Evolutionary conservation across 140 eudicot species (phyloP).

Genomic region (Ambrosia hybrid): DNA sequence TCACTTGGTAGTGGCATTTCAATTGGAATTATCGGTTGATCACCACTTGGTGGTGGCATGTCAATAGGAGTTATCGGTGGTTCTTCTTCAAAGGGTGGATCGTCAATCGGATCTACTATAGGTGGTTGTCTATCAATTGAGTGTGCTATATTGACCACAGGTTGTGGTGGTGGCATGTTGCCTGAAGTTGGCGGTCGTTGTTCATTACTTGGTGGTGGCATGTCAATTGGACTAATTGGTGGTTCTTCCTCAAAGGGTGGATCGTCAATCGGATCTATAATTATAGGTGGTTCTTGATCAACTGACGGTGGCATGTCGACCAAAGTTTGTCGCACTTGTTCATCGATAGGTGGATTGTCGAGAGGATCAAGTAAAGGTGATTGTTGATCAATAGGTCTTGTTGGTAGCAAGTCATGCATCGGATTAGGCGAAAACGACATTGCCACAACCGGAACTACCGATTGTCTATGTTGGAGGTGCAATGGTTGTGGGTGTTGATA

Average conservation of each 20-base stretch:
- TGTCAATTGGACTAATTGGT: slow-evolving; percentile 1
- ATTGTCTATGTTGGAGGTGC: neutral
- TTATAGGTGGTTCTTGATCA: slow-evolving; percentile 5
- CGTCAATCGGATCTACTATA: neutral
- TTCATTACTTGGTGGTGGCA: slow-evolving; percentile 15
- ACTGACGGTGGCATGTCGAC: neutral
- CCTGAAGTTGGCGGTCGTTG: slow-evolving; percentile 12
- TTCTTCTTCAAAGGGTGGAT: slow-evolving; percentile 12
- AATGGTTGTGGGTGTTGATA: slow-evolving; percentile 8
- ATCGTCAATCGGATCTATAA: slow-evolving; percentile 11
- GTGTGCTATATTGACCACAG: neutral
- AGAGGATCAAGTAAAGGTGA: slow-evolving; percentile 11
- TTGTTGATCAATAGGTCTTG: neutral
- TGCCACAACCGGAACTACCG: slow-evolving; percentile 20
- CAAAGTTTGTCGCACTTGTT: neutral
- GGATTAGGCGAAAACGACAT: slow-evolving; percentile 1
- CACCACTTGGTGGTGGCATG: no score
- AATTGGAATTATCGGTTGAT: no score
- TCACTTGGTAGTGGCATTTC: no score
- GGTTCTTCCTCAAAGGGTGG: slow-evolving; percentile 15
- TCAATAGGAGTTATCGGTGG: slow-evolving; percentile 8
- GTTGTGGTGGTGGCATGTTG: slow-evolving; percentile 8
- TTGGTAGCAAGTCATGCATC: slow-evolving; percentile 14
- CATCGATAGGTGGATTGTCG: neutral
- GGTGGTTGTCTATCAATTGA: neutral